Evolutionary conservation across 108 stramenopile genomes (phyloP), one percentile per base, ranked within the genome.

Genomic region (Skeletonema tropicum): DNA sequence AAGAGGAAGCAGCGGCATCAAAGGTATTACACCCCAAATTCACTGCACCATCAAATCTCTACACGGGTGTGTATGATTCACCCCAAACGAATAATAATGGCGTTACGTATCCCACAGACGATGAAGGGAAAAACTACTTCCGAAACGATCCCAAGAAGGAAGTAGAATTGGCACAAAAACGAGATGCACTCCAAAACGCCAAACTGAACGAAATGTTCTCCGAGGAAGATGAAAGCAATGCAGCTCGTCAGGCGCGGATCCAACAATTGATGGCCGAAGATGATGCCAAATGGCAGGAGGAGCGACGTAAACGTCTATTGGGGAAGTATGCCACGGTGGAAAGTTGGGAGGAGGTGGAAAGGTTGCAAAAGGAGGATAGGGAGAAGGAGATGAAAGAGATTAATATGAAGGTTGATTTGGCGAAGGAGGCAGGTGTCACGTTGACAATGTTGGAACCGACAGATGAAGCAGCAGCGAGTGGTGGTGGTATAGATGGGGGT

Each of bases 281-380:
- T 48, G 90, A 94, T 70, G 67, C 65, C 23, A 72, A 82, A 48
- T 92, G 91, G 75, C 85, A 78, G 48, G 84, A 83, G 62, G 86
- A 89, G 57, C 75, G 93, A 12, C 76, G 82, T 59, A 68, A 60
- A 59, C 74, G 82, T 26, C 73, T 80, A 45, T 77, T 91, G 87
- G 91, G 91, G 11, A 87, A 88, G 57, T 92, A 88, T 76, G 89
- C 89, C 19, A 74, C 73, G 38, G 88, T 88, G 6, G 90, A 71
- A 29, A 82, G 69, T 26, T 66, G 70, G 66, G 85, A 86, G 68
- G 93, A 92, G 64, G 83, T 90, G 39, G 59, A 82, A 23, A 38
- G 35, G 23, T 38, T 89, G 4, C 57, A 85, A 60, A 73, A 68
- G 32, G 68, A 85, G 57, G 77, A 88, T 62, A 68, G 75, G 64